phyloP scores from a whole-genome alignment of 805 yeast species.

The Barnettozyma vustinii region DNA sequence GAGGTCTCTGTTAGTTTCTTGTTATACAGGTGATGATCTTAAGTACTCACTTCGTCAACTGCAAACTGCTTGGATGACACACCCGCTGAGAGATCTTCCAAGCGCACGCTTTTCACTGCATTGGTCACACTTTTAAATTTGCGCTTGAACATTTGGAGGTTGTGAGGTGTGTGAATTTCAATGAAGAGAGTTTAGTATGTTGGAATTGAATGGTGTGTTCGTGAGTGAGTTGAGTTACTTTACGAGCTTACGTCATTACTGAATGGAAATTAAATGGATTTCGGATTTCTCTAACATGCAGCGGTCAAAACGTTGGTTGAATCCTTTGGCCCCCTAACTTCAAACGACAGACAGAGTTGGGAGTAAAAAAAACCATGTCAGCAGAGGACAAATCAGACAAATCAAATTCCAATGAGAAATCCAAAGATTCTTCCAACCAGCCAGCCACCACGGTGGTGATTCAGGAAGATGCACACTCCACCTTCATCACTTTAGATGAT shows the following conservation, averaged over 20 bases:
- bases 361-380: not conserved
- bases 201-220: not conserved
- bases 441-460: constrained; percentile 20
- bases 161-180: not conserved
- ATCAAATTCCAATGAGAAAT: not conserved
- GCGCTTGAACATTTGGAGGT: constrained; percentile 28
- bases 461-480: constrained; percentile 20
- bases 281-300: not conserved
- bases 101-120: constrained; percentile 29
- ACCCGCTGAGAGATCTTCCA: constrained; percentile 27
- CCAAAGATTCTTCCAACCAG: not conserved
- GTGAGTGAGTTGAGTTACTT: not conserved
- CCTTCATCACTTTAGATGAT: constrained; percentile 32
- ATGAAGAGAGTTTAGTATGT: not conserved
- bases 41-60: constrained; percentile 25
- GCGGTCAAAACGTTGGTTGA: not conserved
- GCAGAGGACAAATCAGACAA: not conserved
- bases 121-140: constrained; percentile 28
- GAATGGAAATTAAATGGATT: not conserved
- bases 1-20: not conserved
- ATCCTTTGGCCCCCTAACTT: too few relatives aligned
- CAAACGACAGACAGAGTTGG: not conserved
- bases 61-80: constrained; percentile 28
- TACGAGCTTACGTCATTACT: not conserved
- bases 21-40: not conserved